phyloP scores from a whole-genome alignment of 176 grass and related monocot species.

The Olyra latifolia region DNA sequence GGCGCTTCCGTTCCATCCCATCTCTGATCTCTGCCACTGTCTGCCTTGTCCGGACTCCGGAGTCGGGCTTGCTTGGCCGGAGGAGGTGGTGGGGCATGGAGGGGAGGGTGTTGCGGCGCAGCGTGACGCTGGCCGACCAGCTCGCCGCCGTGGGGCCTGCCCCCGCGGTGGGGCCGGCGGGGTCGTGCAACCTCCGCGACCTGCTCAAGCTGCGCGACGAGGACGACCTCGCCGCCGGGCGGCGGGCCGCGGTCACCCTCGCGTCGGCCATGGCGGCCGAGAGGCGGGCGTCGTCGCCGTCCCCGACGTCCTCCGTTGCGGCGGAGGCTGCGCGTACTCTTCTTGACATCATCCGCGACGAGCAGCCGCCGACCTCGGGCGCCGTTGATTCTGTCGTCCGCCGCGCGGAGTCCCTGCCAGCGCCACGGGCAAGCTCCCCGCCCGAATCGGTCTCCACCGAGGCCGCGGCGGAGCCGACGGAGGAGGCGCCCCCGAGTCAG shows the following conservation, averaged over 20 bases:
- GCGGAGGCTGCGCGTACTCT: slow-evolving; percentile 34
- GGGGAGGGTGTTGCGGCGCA: slow-evolving; percentile 59
- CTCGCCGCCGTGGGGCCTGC: slow-evolving; percentile 49
- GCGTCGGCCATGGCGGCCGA: slow-evolving; percentile 44
- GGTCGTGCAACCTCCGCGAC: slow-evolving; percentile 61
- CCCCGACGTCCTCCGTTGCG: not conserved
- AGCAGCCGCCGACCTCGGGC: slow-evolving; percentile 11
- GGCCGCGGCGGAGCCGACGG: not conserved
- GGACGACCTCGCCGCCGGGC: slow-evolving; percentile 44
- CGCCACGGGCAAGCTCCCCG: not conserved
- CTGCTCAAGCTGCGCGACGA: slow-evolving; percentile 58
- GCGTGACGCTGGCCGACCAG: slow-evolving; percentile 85
- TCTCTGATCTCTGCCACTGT: not conserved
- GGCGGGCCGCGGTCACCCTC: slow-evolving; percentile 41
- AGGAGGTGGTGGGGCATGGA: slow-evolving; percentile 18
- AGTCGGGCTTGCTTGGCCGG: not conserved
- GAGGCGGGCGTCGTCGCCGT: slow-evolving; percentile 31
- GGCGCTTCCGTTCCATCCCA: not conserved
- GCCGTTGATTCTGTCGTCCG: slow-evolving; percentile 9
- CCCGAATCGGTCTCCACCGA: not conserved
- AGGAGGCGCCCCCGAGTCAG: not conserved
- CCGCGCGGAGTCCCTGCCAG: slow-evolving; percentile 38
- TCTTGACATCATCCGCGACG: slow-evolving; percentile 55
- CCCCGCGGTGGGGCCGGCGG: slow-evolving; percentile 7
- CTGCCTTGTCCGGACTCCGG: not conserved